Evolutionary conservation across 2,329 filamentous ascomycete genomes (phyloP), one percentile per base, ranked within the genome.

Genomic region (Phoma sp.): DNA sequence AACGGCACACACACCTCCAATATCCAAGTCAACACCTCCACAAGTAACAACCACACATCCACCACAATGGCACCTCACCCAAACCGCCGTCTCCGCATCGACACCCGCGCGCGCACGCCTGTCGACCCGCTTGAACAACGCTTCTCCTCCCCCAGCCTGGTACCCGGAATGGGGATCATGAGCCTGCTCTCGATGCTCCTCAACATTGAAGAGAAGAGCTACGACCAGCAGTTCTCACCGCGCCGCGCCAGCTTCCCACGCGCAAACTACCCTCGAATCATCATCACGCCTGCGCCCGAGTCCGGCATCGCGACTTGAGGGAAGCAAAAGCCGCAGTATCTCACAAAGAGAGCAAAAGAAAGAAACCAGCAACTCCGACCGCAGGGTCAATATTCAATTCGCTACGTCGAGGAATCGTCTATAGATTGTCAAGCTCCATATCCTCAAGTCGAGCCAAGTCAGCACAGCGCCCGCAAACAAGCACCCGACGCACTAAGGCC

Each of bases 121-220:
- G 35, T 56, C 38, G 53, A 56, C 29, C 42, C 47, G 4, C 53
- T 56, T 24, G 47, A 56, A 14, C 53, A 56, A n/a, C 53, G 53
- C 29, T 56, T 56, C 47, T 51, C 47, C n/a, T 51, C 53, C 2
- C 47, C 53, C 8, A 51, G 47, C 23, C 43, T 56, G 3, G 53
- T 56, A 4, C 53, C 53, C 4, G 53, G 53, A 32, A 56, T 52
- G 47, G 53, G 53, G 27, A 51, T 56, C n/a, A 52, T 56, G 47
- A 56, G 53, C 18, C 39, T 56, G 23, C 37, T 56, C 27, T 51
- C 42, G 3, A 56, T 56, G 53, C 53, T 56, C 2, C 42, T 56
- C 6, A 47, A 56, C 33, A 56, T 56, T 22, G 53, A 56, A 11
- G 53, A 56, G 27, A 56, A 56, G 43, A 47, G 47, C 47, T 56